Conservation (phyloP, 2,329 filamentous ascomycete species). For the Nemania sp. region DNA sequence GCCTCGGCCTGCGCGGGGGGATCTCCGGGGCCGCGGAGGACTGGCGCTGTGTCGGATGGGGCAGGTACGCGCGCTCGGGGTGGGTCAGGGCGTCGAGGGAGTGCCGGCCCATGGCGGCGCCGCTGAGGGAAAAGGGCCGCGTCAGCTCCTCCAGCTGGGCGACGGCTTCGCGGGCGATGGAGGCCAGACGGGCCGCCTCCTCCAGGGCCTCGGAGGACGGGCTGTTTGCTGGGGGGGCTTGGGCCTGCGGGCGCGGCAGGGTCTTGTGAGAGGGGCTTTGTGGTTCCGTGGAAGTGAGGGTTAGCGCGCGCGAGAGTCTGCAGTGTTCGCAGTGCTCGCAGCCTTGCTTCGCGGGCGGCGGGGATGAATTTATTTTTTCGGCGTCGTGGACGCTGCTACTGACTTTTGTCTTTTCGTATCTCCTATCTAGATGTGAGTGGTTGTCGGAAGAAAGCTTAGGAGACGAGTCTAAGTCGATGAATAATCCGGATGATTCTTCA, state of each 20-base stretch:
- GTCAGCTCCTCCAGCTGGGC: constrained; percentile 42
- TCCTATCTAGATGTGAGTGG: constrained; percentile 18
- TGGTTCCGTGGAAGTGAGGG: constrained; percentile 22
- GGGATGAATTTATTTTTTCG: constrained; percentile 1
- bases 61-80: constrained; percentile 19
- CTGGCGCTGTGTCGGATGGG: constrained; percentile 16
- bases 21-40: constrained; percentile 25
- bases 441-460: constrained; percentile 16
- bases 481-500: constrained; percentile 19
- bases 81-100: constrained; percentile 17
- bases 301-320: constrained; percentile 37
- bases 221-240: neutral
- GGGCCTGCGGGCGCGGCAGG: constrained; percentile 14
- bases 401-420: constrained; percentile 18
- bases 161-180: constrained; percentile 40
- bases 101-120: constrained; percentile 9
- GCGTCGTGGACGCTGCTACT: constrained; percentile 12
- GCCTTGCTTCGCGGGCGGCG: constrained; percentile 16
- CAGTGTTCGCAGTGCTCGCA: constrained; percentile 45
- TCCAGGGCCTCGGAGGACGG: constrained; percentile 34
- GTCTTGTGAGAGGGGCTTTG: constrained; percentile 11
- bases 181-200: constrained; percentile 41
- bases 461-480: constrained; percentile 24
- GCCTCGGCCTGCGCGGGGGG: constrained; percentile 14
- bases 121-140: constrained; percentile 29